Percentiles rank a stretch among this genome's conserved stretches.
These are phyloP conservation scores for Amoeboaphelidium occidentale DNA, from an alignment of 371 early-diverging fungal species.

Conservation along the genomic window DNA sequence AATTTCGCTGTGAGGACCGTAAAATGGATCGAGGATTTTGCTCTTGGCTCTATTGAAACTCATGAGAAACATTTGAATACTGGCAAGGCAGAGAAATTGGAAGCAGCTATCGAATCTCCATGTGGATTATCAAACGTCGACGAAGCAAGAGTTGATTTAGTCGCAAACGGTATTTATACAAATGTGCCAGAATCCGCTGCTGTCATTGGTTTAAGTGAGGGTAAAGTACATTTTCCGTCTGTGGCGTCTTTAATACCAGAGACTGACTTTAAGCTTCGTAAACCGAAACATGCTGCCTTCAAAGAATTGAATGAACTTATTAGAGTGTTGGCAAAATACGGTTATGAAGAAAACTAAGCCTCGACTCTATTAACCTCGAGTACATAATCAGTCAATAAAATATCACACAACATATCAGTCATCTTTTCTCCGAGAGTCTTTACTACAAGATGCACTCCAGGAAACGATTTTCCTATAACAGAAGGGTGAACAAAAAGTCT, in stretches of 20 bases:
- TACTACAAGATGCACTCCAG: no score
- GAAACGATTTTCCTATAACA: no score
- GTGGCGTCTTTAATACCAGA: constrained; percentile 25
- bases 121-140: constrained; percentile 3
- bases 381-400: no score
- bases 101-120: constrained; percentile 15
- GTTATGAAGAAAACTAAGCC: constrained; percentile 3
- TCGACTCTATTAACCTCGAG: not conserved
- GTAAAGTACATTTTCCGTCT: constrained; percentile 40
- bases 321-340: constrained; percentile 13
- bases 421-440: no score
- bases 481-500: no score
- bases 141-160: not conserved
- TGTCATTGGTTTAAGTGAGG: constrained; percentile 64
- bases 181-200: constrained; percentile 27
- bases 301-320: constrained; percentile 23
- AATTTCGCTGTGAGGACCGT: constrained; percentile 48
- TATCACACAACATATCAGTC: no score
- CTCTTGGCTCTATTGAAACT: constrained; percentile 12
- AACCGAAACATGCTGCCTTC: constrained; percentile 56
- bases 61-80: not conserved
- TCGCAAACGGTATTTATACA: constrained; percentile 27
- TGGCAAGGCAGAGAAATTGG: constrained; percentile 14
- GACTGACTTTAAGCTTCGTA: constrained; percentile 55
- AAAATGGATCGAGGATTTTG: constrained; percentile 16